phyloP scores from a whole-genome alignment of 768 basidiomycete genomes.

The Leccinum variicolor region DNA sequence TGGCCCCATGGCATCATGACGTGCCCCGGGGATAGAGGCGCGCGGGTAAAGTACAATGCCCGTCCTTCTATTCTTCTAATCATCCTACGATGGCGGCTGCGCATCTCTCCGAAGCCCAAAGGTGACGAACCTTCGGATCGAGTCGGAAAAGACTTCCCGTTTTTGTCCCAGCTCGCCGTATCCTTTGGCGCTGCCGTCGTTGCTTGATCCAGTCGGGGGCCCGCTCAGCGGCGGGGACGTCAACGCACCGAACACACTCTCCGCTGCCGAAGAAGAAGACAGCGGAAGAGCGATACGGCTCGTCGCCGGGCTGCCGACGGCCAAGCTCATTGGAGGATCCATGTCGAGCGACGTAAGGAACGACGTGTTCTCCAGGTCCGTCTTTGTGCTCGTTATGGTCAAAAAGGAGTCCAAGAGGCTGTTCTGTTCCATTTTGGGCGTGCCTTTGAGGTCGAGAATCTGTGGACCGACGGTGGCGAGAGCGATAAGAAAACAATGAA shows the following conservation, averaged over 20 bases:
- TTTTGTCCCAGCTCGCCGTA: conserved; percentile 44
- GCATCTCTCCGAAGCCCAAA: conserved; percentile 83
- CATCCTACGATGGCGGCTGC: conserved; percentile 17
- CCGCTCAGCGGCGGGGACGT: conserved; percentile 60
- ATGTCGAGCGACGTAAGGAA: conserved; percentile 95
- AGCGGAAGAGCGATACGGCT: conserved; percentile 58
- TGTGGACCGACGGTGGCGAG: conserved; percentile 29
- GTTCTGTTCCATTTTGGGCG: conserved; percentile 82
- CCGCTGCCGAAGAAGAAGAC: conserved; percentile 34
- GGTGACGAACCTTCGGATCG: conserved; percentile 78
- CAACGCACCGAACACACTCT: conserved; percentile 58
- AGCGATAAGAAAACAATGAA: not conserved
- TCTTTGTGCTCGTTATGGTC: conserved; percentile 88
- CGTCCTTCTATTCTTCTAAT: conserved; percentile 4
- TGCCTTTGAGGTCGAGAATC: conserved; percentile 95
- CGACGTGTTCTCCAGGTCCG: conserved; percentile 83
- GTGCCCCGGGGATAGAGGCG: not conserved
- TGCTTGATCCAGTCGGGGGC: conserved; percentile 59
- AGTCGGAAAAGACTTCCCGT: conserved; percentile 82
- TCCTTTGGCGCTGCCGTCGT: conserved; percentile 37
- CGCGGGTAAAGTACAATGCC: not conserved
- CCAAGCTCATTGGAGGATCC: conserved; percentile 72
- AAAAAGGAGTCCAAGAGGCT: conserved; percentile 89
- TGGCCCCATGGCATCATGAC: not conserved
- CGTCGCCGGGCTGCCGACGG: conserved; percentile 60